Base-by-base conservation (phyloP, 78 protist genomes). In the Dictyostelium discoideum region DNA sequence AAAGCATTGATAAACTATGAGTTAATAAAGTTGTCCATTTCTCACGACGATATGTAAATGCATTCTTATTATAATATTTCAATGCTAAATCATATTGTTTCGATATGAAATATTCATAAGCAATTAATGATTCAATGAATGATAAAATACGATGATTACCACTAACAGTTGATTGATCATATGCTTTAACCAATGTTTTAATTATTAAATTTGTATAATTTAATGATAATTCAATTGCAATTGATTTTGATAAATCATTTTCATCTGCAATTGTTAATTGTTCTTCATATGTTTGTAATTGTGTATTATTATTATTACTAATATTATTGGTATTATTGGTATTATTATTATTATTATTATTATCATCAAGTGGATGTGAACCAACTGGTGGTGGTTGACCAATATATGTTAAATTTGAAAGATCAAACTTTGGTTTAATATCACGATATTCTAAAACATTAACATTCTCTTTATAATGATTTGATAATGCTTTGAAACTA, bases 301-400 rank as follows among this genome's bases (percentile, higher is more conserved):
- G 22, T 6, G 37, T 9, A 60, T 16, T 54, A 54, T 5, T 16
- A 16, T 16, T 16, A 54, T 5, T 5, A 54, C 22, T 5, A 54
- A 1, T 5, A 39, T 18, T 18, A 9, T 29, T 42, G 3, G 0
- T 10, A 54, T 1, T 4, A 60, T 9, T 26, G 5, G 0, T 20
- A 60, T 8, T 20, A 54, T 22, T 5, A 39, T 5, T 18, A 5
- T 29, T n/a, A 9, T 22, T 32, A 32, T 8, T 20, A 54, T n/a
- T 6, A 3, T 9, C 13, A 2, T 90, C 95, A 5, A 90, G 39
- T 10, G 95, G 95, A 83, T 90, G 95, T 9, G 84, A n/a, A 8
- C 54, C 40, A 73, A 82, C 88, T 22, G 95, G 95, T 82, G 95
- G 88, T 54, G 95, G 88, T 50, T 90, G 95, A 5, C 95, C 95